A percentile compares a stretch with the other conserved stretches of the same genome.
phyloP scores from a whole-genome alignment of 345 rosid species.

The Microthlaspi erraticum region DNA sequence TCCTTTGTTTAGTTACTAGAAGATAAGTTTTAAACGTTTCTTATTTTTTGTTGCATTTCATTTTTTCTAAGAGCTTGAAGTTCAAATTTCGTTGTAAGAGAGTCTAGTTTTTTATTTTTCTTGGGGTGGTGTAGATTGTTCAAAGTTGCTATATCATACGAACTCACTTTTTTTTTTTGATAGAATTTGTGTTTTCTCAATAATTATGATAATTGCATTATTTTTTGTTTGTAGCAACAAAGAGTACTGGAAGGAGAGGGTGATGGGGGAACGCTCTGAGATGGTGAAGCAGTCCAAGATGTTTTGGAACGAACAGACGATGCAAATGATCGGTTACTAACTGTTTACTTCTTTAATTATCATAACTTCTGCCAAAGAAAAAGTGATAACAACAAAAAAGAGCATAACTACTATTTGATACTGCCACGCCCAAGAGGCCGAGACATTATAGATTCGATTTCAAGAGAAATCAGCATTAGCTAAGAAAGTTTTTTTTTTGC shows the following conservation, averaged over 20 bases:
- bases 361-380: neutral
- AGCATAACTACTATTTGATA: neutral
- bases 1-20: conserved; percentile 8
- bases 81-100: neutral
- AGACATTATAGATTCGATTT: neutral
- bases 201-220: neutral
- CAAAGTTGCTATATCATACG: neutral
- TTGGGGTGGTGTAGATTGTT: neutral
- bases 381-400: neutral
- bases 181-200: neutral
- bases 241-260: conserved; percentile 77
- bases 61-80: neutral
- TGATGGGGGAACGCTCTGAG: conserved; percentile 60
- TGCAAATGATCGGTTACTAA: conserved; percentile 63
- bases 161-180: neutral
- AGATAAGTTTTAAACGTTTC: neutral
- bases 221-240: conserved; percentile 59
- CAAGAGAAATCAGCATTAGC: neutral
- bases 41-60: neutral
- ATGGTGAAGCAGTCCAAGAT: conserved; percentile 73
- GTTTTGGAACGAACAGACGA: conserved; percentile 76
- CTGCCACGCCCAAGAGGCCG: neutral
- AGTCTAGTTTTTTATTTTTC: neutral
- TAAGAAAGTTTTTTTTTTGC: neutral
- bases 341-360: conserved; percentile 1